Conservation (phyloP, 345 rosid species). For the Kernera saxatilis region DNA sequence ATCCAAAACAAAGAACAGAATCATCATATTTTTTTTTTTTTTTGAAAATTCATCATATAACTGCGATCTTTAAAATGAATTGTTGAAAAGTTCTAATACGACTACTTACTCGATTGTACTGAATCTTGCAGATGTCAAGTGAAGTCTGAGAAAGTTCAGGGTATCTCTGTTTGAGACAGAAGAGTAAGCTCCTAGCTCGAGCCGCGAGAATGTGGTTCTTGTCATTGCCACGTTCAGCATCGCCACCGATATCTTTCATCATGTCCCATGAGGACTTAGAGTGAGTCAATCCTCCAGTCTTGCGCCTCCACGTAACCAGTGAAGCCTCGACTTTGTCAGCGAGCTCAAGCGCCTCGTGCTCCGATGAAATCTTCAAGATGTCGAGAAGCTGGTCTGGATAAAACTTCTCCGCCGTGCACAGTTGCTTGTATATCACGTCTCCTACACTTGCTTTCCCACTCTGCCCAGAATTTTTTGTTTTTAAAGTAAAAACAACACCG, state of each 20-base stretch:
- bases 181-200: conserved; percentile 77
- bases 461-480: too few relatives aligned
- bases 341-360: conserved; percentile 88
- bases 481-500: too few relatives aligned
- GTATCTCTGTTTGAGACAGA: conserved; percentile 78
- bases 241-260: conserved; percentile 77
- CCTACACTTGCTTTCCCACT: conserved; percentile 84
- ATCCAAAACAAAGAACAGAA: conserved; percentile 2
- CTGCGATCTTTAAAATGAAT: background rate
- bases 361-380: conserved; percentile 61
- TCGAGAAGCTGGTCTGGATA: conserved; percentile 67
- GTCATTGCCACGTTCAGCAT: conserved; percentile 54
- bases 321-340: conserved; percentile 85
- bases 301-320: conserved; percentile 89
- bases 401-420: conserved; percentile 55
- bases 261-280: conserved; percentile 83
- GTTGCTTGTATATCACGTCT: conserved; percentile 65
- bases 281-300: conserved; percentile 63
- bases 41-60: background rate
- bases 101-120: conserved; percentile 57
- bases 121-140: conserved; percentile 91
- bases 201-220: conserved; percentile 73
- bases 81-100: background rate
- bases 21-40: too few relatives aligned
- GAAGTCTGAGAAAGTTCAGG: conserved; percentile 91